These are phyloP conservation scores for Penicillium silybi DNA, from an alignment of 495 filamentous ascomycete genomes.

Conservation along the genomic window DNA sequence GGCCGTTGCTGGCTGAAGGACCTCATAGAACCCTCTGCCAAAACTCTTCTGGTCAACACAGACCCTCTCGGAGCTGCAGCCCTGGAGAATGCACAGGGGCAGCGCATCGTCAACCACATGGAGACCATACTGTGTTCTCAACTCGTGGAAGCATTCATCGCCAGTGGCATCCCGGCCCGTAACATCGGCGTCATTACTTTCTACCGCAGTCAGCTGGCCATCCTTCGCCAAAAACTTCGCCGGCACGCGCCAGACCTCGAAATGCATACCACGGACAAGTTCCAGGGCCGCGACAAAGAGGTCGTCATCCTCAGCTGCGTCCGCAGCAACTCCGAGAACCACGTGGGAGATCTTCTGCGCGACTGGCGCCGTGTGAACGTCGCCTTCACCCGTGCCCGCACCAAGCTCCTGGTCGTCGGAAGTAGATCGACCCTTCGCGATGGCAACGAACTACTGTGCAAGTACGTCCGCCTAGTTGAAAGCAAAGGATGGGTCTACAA, in stretches of 20 bases:
- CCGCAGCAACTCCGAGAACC: conserved; percentile 72
- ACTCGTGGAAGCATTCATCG: conserved; percentile 73
- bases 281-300: conserved; percentile 94
- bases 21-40: conserved; percentile 61
- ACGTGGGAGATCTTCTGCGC: conserved; percentile 81
- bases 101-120: conserved; percentile 78
- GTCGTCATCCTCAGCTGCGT: conserved; percentile 83
- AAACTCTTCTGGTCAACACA: conserved; percentile 85
- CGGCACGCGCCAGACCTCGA: conserved; percentile 60
- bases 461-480: conserved; percentile 75
- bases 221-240: conserved; percentile 54
- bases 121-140: conserved; percentile 74
- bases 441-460: conserved; percentile 69
- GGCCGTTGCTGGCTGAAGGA: conserved; percentile 79
- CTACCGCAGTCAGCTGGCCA: conserved; percentile 84
- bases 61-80: conserved; percentile 62
- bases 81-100: conserved; percentile 68
- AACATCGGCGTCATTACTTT: conserved; percentile 98
- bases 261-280: conserved; percentile 94
- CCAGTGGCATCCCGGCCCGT: conserved; percentile 64
- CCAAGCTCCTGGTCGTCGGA: conserved; percentile 84
- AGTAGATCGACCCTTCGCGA: conserved; percentile 67
- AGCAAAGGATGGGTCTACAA: conserved; percentile 70
- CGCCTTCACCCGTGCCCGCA: conserved; percentile 85
- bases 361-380: conserved; percentile 96